Percentiles rank a stretch among this genome's conserved stretches.
Conservation (phyloP, 1,284 basidiomycete genomes). For the Cutaneotrichosporon spelunceum region DNA sequence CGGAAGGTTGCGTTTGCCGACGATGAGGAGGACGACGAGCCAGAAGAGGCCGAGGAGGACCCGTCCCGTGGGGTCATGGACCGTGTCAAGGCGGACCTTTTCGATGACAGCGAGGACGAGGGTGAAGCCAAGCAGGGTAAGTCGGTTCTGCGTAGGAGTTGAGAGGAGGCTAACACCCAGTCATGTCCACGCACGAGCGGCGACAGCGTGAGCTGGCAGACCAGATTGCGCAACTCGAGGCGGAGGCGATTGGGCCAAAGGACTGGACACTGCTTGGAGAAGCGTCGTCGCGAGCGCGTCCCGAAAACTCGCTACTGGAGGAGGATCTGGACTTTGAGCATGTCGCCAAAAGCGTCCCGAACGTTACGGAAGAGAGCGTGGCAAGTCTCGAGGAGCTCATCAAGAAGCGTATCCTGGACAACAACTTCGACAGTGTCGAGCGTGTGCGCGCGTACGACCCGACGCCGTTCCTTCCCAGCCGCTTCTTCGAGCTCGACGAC, state of each 20-base stretch:
- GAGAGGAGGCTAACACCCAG: conserved; percentile 13
- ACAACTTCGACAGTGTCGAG: conserved; percentile 85
- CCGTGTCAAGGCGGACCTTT: conserved; percentile 56
- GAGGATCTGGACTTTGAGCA: conserved; percentile 94
- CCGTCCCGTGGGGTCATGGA: conserved; percentile 50
- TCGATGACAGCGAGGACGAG: conserved; percentile 56
- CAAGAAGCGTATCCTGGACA: conserved; percentile 81
- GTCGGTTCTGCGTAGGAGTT: conserved; percentile 7
- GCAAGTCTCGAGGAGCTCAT: conserved; percentile 83
- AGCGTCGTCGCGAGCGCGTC: conserved; percentile 73
- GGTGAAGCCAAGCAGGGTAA: conserved; percentile 41
- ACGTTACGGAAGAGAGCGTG: conserved; percentile 85
- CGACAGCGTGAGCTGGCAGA: conserved; percentile 55
- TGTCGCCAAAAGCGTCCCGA: conserved; percentile 77
- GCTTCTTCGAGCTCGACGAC: conserved; percentile 85
- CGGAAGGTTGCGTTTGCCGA: conserved; percentile 37
- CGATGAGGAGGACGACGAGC: conserved; percentile 38
- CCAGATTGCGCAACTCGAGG: conserved; percentile 58
- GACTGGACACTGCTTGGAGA: conserved; percentile 96
- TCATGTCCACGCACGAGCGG: conserved; percentile 56
- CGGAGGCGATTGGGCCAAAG: conserved; percentile 57
- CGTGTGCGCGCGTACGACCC: conserved; percentile 73
- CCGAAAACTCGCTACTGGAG: conserved; percentile 86
- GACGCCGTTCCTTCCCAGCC: conserved; percentile 84
- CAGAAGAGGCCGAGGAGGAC: conserved; percentile 29